A percentile compares a stretch with the other conserved stretches of the same genome.
Evolutionary conservation across 2,329 filamentous ascomycete genomes (phyloP).

Genomic region (Fusarium subtropicale): DNA sequence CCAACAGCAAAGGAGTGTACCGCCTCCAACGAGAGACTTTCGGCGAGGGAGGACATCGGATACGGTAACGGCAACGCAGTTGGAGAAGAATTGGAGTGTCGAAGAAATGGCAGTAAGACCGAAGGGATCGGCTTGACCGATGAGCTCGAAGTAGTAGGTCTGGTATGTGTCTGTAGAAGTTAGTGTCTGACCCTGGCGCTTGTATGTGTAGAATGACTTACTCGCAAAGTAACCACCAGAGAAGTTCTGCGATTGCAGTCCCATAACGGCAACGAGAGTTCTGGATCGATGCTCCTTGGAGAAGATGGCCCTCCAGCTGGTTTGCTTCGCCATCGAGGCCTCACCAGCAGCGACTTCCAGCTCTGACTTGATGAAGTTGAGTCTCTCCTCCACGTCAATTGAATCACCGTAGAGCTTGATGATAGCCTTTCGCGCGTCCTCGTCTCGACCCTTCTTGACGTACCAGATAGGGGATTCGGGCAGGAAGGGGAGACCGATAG

Average conservation of each 20-base stretch:
- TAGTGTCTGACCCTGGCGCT: accelerated
- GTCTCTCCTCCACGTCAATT: slow-evolving; percentile 40
- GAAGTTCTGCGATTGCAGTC: slow-evolving; percentile 47
- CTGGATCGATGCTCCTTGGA: slow-evolving; percentile 46
- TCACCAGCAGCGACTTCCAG: slow-evolving; percentile 44
- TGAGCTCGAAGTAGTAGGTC: slow-evolving; percentile 49
- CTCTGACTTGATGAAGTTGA: slow-evolving; percentile 46
- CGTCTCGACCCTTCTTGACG: slow-evolving; percentile 46
- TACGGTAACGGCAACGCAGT: slow-evolving; percentile 41
- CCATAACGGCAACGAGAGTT: slow-evolving; percentile 45
- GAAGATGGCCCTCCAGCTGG: slow-evolving; percentile 48
- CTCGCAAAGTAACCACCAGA: slow-evolving; percentile 49
- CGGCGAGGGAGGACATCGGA: slow-evolving; percentile 46
- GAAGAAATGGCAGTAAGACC: slow-evolving; percentile 48
- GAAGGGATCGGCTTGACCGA: slow-evolving; percentile 47
- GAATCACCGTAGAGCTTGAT: slow-evolving; percentile 41
- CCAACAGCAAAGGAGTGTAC: slow-evolving; percentile 44
- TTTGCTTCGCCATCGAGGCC: slow-evolving; percentile 42
- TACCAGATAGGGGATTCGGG: slow-evolving; percentile 49
- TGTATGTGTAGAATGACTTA: slow-evolving; percentile 6
- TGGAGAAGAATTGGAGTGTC: slow-evolving; percentile 47
- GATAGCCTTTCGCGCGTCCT: slow-evolving; percentile 47
- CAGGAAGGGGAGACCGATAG: slow-evolving; percentile 41
- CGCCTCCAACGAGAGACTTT: slow-evolving; percentile 45
- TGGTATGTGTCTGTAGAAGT: slow-evolving; percentile 44